Conservation (phyloP, 306 rosid genomes). For the Heteromeles arbutifolia region DNA sequence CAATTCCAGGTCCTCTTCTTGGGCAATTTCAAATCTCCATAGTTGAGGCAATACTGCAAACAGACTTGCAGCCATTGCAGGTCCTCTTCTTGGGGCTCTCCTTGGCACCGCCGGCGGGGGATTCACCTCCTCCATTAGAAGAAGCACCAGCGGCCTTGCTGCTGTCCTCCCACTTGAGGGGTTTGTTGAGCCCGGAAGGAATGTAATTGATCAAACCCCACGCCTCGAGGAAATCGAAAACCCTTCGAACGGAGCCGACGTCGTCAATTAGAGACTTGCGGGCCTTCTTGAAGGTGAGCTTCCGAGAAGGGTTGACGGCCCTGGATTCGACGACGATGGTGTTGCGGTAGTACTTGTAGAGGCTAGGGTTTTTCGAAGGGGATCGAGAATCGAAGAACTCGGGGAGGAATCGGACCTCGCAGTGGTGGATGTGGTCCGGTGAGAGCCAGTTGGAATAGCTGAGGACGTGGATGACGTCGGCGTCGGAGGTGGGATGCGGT, state of each 20-base stretch:
- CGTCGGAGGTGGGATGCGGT: slow-evolving; percentile 19
- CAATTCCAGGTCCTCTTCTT: too few species aligned
- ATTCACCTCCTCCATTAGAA: background rate
- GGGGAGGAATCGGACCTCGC: slow-evolving; percentile 70
- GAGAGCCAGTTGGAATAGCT: slow-evolving; percentile 83
- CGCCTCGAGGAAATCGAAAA: slow-evolving; percentile 74
- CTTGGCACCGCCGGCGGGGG: background rate
- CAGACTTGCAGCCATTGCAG: slow-evolving; percentile 81
- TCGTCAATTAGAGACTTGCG: slow-evolving; percentile 80
- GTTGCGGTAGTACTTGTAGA: slow-evolving; percentile 78
- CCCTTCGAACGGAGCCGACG: slow-evolving; percentile 71
- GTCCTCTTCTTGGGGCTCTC: slow-evolving; percentile 56
- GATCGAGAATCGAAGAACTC: slow-evolving; percentile 60
- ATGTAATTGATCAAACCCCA: slow-evolving; percentile 86
- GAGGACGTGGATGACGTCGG: slow-evolving; percentile 38
- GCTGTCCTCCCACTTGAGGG: slow-evolving; percentile 82
- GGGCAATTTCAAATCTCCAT: too few species aligned
- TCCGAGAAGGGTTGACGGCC: slow-evolving; percentile 44
- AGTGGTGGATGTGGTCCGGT: slow-evolving; percentile 49
- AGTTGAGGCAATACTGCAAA: slow-evolving; percentile 54
- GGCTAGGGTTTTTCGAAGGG: slow-evolving; percentile 56
- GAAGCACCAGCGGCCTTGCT: slow-evolving; percentile 25
- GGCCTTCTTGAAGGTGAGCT: slow-evolving; percentile 74
- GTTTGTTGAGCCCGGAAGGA: slow-evolving; percentile 45
- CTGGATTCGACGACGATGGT: slow-evolving; percentile 58